Conservation (phyloP, 495 filamentous ascomycete species). For the Hypoxylon lienhwacheense region DNA sequence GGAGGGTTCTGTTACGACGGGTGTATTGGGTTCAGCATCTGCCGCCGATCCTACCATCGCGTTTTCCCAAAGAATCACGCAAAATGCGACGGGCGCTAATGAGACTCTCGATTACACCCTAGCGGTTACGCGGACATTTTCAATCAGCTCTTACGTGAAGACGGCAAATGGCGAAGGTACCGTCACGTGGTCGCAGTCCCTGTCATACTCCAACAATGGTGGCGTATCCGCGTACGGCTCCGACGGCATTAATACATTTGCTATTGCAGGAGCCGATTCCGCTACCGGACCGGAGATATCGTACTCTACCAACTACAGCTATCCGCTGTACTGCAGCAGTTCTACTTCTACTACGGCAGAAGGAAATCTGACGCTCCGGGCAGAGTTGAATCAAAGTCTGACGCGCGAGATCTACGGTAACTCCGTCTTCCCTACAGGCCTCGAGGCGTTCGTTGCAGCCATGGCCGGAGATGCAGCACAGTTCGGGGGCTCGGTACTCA, state of each 20-base stretch:
- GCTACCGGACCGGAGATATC: conserved; percentile 40
- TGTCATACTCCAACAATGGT: conserved; percentile 63
- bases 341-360: conserved; percentile 48
- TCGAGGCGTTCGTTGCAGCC: conserved; percentile 50
- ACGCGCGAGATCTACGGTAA: conserved; percentile 54
- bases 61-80: conserved; percentile 47
- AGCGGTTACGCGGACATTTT: conserved; percentile 59
- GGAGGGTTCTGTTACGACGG: conserved; percentile 59
- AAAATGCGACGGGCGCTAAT: conserved; percentile 57
- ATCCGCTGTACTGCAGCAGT: conserved; percentile 65
- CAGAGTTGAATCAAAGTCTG: conserved; percentile 61
- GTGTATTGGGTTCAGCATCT: conserved; percentile 33
- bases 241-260: conserved; percentile 63
- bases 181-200: conserved; percentile 62
- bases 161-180: conserved; percentile 52
- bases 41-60: conserved; percentile 39
- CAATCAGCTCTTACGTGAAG: conserved; percentile 54
- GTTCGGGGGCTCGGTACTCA: conserved; percentile 48
- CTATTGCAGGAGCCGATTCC: conserved; percentile 60
- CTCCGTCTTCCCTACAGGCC: conserved; percentile 62
- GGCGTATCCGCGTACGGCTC: conserved; percentile 59
- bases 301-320: conserved; percentile 57
- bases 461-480: conserved; percentile 6
- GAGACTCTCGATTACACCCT: conserved; percentile 65
- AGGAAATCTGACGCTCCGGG: conserved; percentile 63